A percentile compares a stretch with the other conserved stretches of the same genome.
Evolutionary conservation across 495 filamentous ascomycete genomes (phyloP).

Genomic region (Neurospora africana): DNA sequence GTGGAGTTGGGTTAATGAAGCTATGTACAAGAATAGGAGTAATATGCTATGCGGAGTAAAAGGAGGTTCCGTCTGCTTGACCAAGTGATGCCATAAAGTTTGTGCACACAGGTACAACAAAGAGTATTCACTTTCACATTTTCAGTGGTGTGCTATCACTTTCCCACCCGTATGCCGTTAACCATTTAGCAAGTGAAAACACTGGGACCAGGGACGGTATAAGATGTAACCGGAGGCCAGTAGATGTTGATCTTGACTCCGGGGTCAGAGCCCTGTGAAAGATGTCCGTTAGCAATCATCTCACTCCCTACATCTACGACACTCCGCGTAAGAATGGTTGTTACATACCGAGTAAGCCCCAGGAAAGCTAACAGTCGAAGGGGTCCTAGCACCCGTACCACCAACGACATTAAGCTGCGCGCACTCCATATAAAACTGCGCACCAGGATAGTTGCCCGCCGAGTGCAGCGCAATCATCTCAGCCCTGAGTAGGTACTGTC

Average conservation of each 20-base stretch:
- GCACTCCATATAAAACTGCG: slow-evolving; percentile 46
- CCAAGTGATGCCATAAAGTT: not conserved
- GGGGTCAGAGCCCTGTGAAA: slow-evolving; percentile 23
- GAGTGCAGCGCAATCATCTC: slow-evolving; percentile 45
- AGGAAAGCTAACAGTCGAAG: slow-evolving; percentile 28
- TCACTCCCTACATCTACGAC: not conserved
- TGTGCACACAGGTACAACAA: not conserved
- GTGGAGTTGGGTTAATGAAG: not conserved
- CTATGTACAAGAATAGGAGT: not conserved
- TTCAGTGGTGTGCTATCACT: not conserved
- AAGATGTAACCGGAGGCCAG: slow-evolving; percentile 27
- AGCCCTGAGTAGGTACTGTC: slow-evolving; percentile 42
- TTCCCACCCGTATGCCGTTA: not conserved
- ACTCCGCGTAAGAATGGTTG: not conserved
- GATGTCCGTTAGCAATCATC: not conserved
- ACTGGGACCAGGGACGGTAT: slow-evolving; percentile 28
- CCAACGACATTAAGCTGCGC: slow-evolving; percentile 39
- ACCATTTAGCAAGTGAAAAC: slow-evolving; percentile 21
- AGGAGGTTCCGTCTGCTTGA: not conserved
- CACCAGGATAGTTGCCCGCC: slow-evolving; percentile 29
- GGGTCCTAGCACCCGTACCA: slow-evolving; percentile 17
- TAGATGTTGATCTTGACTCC: slow-evolving; percentile 40
- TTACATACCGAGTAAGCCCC: slow-evolving; percentile 28
- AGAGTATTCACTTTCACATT: not conserved
- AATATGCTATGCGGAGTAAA: not conserved